Evolutionary conservation across 805 yeast species (phyloP), one percentile per base, ranked within the genome.

Genomic region (Hanseniaspora taiwanica): DNA sequence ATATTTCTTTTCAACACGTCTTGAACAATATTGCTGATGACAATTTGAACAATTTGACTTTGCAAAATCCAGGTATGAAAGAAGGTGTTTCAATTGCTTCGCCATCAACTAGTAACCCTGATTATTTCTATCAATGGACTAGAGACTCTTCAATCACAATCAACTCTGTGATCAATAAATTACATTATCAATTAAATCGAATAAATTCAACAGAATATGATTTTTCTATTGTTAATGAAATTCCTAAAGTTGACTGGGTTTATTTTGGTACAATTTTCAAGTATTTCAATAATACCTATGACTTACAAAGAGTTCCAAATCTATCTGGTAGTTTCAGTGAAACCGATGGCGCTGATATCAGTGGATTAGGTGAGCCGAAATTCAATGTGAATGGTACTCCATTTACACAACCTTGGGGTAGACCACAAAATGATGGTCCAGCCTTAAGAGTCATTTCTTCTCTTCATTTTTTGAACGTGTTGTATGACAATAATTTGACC

Each of bases 401-500:
- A 1, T 89, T 81, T 51, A 56, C 58, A 5, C 77, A 63, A 2
- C 56, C 64, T 27, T 89, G 97, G 97, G 97, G 97, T 2, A 68
- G 97, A 49, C 97, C 97, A 1, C 97, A 89, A 60, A 71, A 85
- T 44, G 97, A 89, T 57, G 97, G 97, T 0, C 96, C 97, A 1
- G 87, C 93, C 1, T 65, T 89, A 42, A 69, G 96, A 50, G 69
- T 77, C 9, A 68, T 79, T 42, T 70, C 94, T 1, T 66, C 78
- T 18, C 57, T 72, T 29, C 70, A 70, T 45, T 82, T 74, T 53
- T 48, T 82, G 44, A 59, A 63, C 18, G 48, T 69, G 2, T 56
- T 77, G 43, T 48, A 58, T 5, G 52, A 57, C 20, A 56, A 56
- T 41, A 53, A 58, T 17, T 18, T 43, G 36, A 9, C 52, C 46